These are phyloP conservation scores for Aspergillus aculeatus DNA, from an alignment of 2,329 filamentous ascomycete species.

Conservation along the genomic window DNA sequence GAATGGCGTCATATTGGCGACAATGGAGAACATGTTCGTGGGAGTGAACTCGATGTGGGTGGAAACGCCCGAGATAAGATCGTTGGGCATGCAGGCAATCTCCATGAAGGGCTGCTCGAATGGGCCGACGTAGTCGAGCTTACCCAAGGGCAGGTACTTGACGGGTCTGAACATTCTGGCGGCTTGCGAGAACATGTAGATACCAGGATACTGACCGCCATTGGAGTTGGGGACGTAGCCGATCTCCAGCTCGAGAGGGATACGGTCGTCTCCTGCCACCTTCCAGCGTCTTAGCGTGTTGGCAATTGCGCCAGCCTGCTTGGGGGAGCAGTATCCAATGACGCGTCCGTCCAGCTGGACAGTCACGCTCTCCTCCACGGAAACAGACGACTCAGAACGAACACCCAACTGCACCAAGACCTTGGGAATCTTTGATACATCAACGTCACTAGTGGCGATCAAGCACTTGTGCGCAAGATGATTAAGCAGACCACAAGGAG, in stretches of 20 bases:
- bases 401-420: conserved; percentile 79
- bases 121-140: conserved; percentile 83
- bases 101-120: conserved; percentile 99
- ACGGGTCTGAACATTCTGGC: conserved; percentile 87
- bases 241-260: conserved; percentile 84
- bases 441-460: conserved; percentile 72
- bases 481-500: conserved; percentile 90
- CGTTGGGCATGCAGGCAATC: conserved; percentile 84
- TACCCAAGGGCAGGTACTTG: conserved; percentile 84
- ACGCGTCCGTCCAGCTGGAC: conserved; percentile 89
- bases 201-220: conserved; percentile 91
- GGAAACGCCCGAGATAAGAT: conserved; percentile 82
- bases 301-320: conserved; percentile 75
- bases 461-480: conserved; percentile 94
- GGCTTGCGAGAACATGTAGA: conserved; percentile 87
- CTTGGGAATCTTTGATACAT: conserved; percentile 71
- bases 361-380: conserved; percentile 77
- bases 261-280: conserved; percentile 76
- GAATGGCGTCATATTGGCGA: conserved; percentile 98
- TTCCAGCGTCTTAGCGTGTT: conserved; percentile 95
- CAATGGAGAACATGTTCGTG: conserved; percentile 94
- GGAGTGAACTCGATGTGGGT: conserved; percentile 93
- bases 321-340: conserved; percentile 84
- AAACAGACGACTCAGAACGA: conserved; percentile 70
- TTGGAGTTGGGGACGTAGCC: conserved; percentile 85